Evolutionary conservation across 2,329 filamentous ascomycete species (phyloP), one percentile per base, ranked within the genome.

Genomic region (Parastagonospora avenae): DNA sequence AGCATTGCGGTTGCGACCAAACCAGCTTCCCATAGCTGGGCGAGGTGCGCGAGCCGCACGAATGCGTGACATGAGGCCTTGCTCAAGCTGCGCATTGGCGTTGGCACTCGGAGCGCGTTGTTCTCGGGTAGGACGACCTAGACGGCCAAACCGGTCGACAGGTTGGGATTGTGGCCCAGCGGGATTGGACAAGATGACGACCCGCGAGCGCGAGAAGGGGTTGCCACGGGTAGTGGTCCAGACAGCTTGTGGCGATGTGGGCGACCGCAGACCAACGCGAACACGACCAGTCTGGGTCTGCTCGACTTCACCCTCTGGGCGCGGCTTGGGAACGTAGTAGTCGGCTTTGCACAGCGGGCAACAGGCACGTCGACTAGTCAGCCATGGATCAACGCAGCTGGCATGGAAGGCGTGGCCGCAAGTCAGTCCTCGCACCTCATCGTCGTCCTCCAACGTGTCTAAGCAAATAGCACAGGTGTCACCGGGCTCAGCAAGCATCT

Each of bases 321-420:
- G 89, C 43, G 92, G 91, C 76, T 97, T 97, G 0, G 94, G 93
- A 2, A 91, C 88, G 73, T 96, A 97, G 74, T 97, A 99, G 70
- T 99, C 94, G 35, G 93, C 91, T 77, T 99, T 99, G 81, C 94
- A 99, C 6, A 99, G 86, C 5, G 94, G 94, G 72, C 94, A 99
- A 79, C 93, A 97, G 24, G 94, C 94, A 60, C 93, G 88, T 57
- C 94, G 86, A 68, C 90, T 92, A 8, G 94, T 99, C 57, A 99
- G 79, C 94, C 94, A 99, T 9, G 94, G 94, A 64, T 99, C 94
- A 42, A 99, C 85, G 70, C 94, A 99, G 33, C 89, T 90, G 43
- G 92, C 92, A 72, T 99, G 94, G 83, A 97, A 99, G 46, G 93
- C 92, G 74, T 99, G 94, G n/a, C 94, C 94, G 68, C 94, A 99